A percentile compares a stretch with the other conserved stretches of the same genome.
phyloP scores from a whole-genome alignment of 2,329 filamentous ascomycete species.

The Aureobasidium lini region DNA sequence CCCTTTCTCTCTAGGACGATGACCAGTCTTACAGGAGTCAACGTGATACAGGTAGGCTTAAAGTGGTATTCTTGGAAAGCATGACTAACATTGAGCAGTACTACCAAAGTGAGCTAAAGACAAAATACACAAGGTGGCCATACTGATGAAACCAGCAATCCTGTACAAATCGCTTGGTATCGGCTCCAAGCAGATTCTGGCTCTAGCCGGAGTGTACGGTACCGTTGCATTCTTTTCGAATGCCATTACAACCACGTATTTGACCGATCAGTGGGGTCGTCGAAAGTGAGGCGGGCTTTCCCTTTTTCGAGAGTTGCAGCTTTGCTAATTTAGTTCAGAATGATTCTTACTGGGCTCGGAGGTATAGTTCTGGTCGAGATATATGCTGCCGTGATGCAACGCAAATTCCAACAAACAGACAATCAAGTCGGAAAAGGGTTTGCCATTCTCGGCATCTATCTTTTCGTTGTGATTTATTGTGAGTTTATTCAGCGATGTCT shows the following conservation, averaged over 20 bases:
- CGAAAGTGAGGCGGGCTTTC: constrained; percentile 32
- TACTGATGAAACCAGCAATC: constrained; percentile 32
- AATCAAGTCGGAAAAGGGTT: constrained; percentile 53
- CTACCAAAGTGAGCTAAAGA: constrained; percentile 12
- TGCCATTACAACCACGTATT: constrained; percentile 42
- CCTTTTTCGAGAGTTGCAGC: not conserved
- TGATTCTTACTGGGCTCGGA: constrained; percentile 47
- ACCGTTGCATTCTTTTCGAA: constrained; percentile 47
- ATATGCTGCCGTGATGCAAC: constrained; percentile 53
- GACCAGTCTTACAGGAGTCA: constrained; percentile 50
- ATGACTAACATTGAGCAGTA: not conserved
- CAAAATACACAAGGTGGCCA: too few relatives aligned
- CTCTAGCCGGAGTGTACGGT: constrained; percentile 48
- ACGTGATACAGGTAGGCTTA: constrained; percentile 41
- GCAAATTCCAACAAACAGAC: constrained; percentile 47
- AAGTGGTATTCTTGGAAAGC: constrained; percentile 18
- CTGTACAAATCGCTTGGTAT: constrained; percentile 50
- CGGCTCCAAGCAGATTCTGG: constrained; percentile 42
- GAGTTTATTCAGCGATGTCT: constrained; percentile 21
- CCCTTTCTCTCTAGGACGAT: constrained; percentile 32
- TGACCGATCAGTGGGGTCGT: constrained; percentile 53
- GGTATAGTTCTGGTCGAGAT: constrained; percentile 51
- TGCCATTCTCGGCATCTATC: constrained; percentile 51
- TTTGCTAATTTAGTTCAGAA: constrained; percentile 21
- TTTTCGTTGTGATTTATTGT: constrained; percentile 52